These are phyloP conservation scores for Lachancea lanzarotensis DNA, from an alignment of 805 yeast genomes.

Conservation along the genomic window DNA sequence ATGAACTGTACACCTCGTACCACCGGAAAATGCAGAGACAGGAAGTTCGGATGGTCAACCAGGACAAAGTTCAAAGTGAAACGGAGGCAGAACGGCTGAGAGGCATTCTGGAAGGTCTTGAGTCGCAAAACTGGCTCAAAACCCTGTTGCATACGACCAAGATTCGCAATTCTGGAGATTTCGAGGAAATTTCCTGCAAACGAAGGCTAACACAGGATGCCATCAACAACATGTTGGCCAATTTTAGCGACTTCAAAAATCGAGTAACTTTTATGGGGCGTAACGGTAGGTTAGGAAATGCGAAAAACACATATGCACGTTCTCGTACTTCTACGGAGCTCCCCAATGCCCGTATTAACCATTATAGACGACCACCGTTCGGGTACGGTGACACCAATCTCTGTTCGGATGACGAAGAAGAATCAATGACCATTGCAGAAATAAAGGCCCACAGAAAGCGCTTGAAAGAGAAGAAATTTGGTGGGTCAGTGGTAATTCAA, in stretches of 20 bases:
- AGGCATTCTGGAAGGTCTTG: slow-evolving; percentile 38
- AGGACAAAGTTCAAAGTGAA: slow-evolving; percentile 38
- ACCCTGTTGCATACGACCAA: slow-evolving; percentile 43
- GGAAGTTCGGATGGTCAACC: slow-evolving; percentile 59
- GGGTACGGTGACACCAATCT: slow-evolving; percentile 12
- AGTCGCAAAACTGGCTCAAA: slow-evolving; percentile 42
- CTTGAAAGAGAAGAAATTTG: slow-evolving; percentile 9
- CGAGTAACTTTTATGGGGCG: slow-evolving; percentile 16
- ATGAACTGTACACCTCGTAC: slow-evolving; percentile 37
- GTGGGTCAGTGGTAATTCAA: slow-evolving; percentile 25
- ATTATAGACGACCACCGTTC: not conserved
- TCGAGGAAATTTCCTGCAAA: slow-evolving; percentile 46
- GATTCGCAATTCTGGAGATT: slow-evolving; percentile 43
- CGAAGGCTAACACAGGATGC: slow-evolving; percentile 38
- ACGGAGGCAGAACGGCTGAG: slow-evolving; percentile 49
- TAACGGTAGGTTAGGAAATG: slow-evolving; percentile 8
- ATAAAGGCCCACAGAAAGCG: slow-evolving; percentile 16
- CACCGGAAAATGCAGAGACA: slow-evolving; percentile 59
- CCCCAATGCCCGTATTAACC: not conserved
- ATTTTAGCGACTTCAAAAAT: slow-evolving; percentile 23
- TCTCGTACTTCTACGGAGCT: not conserved
- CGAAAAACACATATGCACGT: slow-evolving; percentile 3
- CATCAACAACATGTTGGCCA: slow-evolving; percentile 38
- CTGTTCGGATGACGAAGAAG: slow-evolving; percentile 31
- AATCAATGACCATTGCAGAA: slow-evolving; percentile 14